Conservation (phyloP, 805 yeast species). For the Pichia heedii region DNA sequence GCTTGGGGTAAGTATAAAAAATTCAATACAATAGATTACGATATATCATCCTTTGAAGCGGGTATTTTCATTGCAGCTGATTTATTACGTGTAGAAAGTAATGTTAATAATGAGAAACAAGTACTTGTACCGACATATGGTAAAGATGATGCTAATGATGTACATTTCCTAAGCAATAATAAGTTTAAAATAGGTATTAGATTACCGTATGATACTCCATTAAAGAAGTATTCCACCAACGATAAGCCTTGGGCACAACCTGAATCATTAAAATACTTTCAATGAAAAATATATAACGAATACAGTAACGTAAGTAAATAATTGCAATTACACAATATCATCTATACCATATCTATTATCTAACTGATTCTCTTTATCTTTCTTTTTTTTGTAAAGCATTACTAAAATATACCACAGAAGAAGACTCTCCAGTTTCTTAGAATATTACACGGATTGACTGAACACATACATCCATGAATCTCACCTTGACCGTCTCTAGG, state of each 20-base stretch:
- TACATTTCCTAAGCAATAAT: not conserved
- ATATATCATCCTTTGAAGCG: slow-evolving; percentile 40
- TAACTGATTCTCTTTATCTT: too few relatives aligned
- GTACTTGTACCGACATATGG: slow-evolving; percentile 37
- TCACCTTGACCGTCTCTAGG: slow-evolving; percentile 23
- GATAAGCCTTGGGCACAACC: slow-evolving; percentile 45
- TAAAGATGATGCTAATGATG: slow-evolving; percentile 22
- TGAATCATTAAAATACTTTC: slow-evolving; percentile 7
- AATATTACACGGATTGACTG: slow-evolving; percentile 11
- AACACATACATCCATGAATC: slow-evolving; percentile 23
- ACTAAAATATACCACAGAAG: not conserved
- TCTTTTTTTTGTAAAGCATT: too few relatives aligned
- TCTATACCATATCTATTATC: too few relatives aligned
- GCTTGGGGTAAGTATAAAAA: slow-evolving; percentile 63
- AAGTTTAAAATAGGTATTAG: slow-evolving; percentile 30
- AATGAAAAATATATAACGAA: too few relatives aligned
- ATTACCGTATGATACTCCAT: slow-evolving; percentile 49
- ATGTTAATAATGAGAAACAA: slow-evolving; percentile 1
- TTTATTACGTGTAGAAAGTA: slow-evolving; percentile 12
- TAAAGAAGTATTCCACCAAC: slow-evolving; percentile 27
- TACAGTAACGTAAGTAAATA: too few relatives aligned
- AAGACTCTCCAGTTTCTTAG: slow-evolving; percentile 2
- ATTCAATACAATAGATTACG: slow-evolving; percentile 20
- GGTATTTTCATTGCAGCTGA: slow-evolving; percentile 40
- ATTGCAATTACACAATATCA: too few relatives aligned